A percentile compares a stretch with the other conserved stretches of the same genome.
Evolutionary conservation across 2,329 filamentous ascomycete genomes (phyloP).

Genomic region (Ambrosiella cleistominuta): DNA sequence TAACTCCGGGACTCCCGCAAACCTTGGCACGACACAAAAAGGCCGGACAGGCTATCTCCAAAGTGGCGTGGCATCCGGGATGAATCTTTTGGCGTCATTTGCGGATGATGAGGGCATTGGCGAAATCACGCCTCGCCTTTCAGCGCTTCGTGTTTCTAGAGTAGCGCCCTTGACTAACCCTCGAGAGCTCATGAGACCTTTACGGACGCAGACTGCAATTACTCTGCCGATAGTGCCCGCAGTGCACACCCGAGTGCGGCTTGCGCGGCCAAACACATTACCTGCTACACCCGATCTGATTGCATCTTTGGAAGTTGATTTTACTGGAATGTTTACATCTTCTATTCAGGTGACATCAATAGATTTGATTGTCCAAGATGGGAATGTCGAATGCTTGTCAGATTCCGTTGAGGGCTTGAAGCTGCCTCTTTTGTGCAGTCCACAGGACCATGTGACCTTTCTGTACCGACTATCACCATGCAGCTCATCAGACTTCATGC

Average conservation of each 20-base stretch:
- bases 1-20: neutral
- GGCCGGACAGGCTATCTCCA: slow-evolving; percentile 36
- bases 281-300: slow-evolving; percentile 45
- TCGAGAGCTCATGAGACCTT: slow-evolving; percentile 42
- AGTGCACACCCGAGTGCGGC: slow-evolving; percentile 55
- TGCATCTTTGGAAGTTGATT: slow-evolving; percentile 56
- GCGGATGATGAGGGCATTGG: slow-evolving; percentile 44
- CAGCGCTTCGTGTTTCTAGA: slow-evolving; percentile 55
- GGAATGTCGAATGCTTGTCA: slow-evolving; percentile 25
- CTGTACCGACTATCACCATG: slow-evolving; percentile 42
- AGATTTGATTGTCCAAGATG: slow-evolving; percentile 37
- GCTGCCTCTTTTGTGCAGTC: slow-evolving; percentile 44
- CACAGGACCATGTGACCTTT: slow-evolving; percentile 59
- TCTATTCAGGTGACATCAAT: slow-evolving; percentile 45
- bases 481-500: slow-evolving; percentile 28
- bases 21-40: slow-evolving; percentile 4
- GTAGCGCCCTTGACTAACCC: slow-evolving; percentile 50
- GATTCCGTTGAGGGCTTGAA: slow-evolving; percentile 26
- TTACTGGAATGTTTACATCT: slow-evolving; percentile 52
- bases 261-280: slow-evolving; percentile 43
- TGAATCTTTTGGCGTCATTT: slow-evolving; percentile 65
- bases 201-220: slow-evolving; percentile 45
- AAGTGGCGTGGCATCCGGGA: slow-evolving; percentile 48
- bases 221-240: slow-evolving; percentile 49
- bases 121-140: slow-evolving; percentile 47